phyloP scores from a whole-genome alignment of 371 early-diverging fungal species.

The Syncephalis fuscata region DNA sequence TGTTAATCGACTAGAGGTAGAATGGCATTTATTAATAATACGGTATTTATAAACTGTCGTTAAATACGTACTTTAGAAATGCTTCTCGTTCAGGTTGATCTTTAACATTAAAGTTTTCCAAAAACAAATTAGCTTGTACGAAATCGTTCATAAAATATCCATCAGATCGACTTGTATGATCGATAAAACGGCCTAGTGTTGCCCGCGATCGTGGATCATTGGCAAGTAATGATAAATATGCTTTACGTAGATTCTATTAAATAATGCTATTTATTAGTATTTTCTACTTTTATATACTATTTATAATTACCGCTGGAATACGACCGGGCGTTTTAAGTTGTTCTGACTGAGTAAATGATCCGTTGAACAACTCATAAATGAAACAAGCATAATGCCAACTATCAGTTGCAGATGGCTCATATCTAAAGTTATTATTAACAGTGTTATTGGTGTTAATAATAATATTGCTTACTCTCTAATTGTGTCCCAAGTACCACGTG shows the following conservation, averaged over 20 bases:
- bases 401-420: constrained; percentile 36
- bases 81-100: constrained; percentile 61
- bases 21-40: too few relatives aligned
- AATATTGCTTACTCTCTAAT: constrained; percentile 47
- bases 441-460: too few relatives aligned
- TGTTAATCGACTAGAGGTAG: background rate
- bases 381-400: constrained; percentile 67
- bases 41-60: too few relatives aligned
- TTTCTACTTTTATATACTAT: background rate
- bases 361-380: constrained; percentile 66
- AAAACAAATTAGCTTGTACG: constrained; percentile 53
- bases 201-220: constrained; percentile 36
- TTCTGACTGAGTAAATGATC: constrained; percentile 34
- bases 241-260: constrained; percentile 19
- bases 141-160: constrained; percentile 68
- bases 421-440: constrained; percentile 11
- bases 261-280: background rate
- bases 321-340: constrained; percentile 31
- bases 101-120: constrained; percentile 79
- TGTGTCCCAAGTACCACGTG: constrained; percentile 39
- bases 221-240: constrained; percentile 27
- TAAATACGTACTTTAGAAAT: constrained; percentile 35
- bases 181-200: constrained; percentile 49
- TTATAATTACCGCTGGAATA: constrained; percentile 28
- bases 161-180: constrained; percentile 30